Base-by-base conservation (phyloP, 495 filamentous ascomycete species). In the Collariella sp. region DNA sequence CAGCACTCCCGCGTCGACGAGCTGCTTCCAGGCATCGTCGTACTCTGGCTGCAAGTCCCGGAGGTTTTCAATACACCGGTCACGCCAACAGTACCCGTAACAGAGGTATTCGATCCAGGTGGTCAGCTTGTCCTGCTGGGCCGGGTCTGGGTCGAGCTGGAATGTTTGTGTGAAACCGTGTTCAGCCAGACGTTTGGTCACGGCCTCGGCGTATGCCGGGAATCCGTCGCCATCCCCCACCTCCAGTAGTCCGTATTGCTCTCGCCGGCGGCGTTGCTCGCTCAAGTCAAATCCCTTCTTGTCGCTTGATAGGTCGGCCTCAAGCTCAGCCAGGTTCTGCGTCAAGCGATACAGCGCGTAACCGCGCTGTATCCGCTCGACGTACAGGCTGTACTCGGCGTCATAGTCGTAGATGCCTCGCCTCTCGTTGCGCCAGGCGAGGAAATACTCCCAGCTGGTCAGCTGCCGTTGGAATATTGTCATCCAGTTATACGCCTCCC, bases 21-120 rank as follows among this genome's bases (percentile, higher is more conserved):
- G 38, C 53, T 56, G 2, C 34, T 48, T 19, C 58, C 58, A 60
- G 23, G 43, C 52, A 9, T 38, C 35, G 41, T 56, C 46, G 29
- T 49, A 44, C 54, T 43, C 5, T 42, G 13, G 15, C 33, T 42
- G 38, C n/a, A 52, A 18, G 3, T 13, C 7, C 31, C 46, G 9
- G 36, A 54, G 20, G 45, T 26, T 13, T 12, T 16, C 26, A 19
- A 10, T 7, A 34, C 38, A 39, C 31, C 26, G 13, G 19, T 63
- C 58, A 10, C 48, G 23, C 52, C 46, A 60, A 23, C 20, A 58
- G 43, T 26, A 55, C 34, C 53, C 58, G 51, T 46, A 63, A 46
- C 47, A 46, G 46, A 63, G 58, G 46, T 63, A 63, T 48, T 63
- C 61, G 48, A 63, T 54, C 61, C 61, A 63, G 3, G 52, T 61